Base-by-base conservation (phyloP, 805 yeast species). In the Hanseniaspora mollemarum region DNA sequence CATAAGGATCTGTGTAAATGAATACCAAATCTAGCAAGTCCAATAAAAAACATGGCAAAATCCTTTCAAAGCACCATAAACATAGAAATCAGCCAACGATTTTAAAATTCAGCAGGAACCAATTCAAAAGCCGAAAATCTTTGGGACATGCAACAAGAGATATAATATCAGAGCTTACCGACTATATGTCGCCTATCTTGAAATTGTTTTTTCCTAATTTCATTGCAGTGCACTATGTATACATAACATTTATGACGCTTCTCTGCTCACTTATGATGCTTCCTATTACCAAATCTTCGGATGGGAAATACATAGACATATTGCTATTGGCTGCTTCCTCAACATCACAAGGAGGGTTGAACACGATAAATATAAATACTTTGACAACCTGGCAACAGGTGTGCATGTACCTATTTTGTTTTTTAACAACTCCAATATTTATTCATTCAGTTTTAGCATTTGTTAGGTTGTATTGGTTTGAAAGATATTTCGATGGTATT, bases 301-400 rank as follows among this genome's bases (percentile, higher is more conserved):
- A 48, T 40, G 51, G 29, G 9, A 49, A 60, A 8, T 92, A 90
- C 62, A 81, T 85, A 41, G 97, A 92, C 67, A 78, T 83, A 1
- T 67, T 92, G 31, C 85, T 90, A 63, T 68, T 85, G 51, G 74
- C 87, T 0, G 69, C 80, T 10, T 90, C 94, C 10, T 78, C 92
- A 0, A 67, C 81, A 1, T 87, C 97, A 1, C 96, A 90, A 61
- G 94, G 96, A 0, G 99, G 99, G 0, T 67, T 92, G 51, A 87
- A 87, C 62, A 82, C 96, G 0, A 70, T 85, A 22, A 77, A 87
- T 58, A 56, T 81, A 35, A 86, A 86, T 61, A 65, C 69, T 0
- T 56, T 88, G 52, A 66, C 72, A 0, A 62, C 83, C 41, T 90
- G 81, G 67, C 98, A 92, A 64, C 97, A 90, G 61, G 74, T 87